These are phyloP conservation scores for Diaporthe longicolla DNA, from an alignment of 2,329 filamentous ascomycete species.

Conservation along the genomic window DNA sequence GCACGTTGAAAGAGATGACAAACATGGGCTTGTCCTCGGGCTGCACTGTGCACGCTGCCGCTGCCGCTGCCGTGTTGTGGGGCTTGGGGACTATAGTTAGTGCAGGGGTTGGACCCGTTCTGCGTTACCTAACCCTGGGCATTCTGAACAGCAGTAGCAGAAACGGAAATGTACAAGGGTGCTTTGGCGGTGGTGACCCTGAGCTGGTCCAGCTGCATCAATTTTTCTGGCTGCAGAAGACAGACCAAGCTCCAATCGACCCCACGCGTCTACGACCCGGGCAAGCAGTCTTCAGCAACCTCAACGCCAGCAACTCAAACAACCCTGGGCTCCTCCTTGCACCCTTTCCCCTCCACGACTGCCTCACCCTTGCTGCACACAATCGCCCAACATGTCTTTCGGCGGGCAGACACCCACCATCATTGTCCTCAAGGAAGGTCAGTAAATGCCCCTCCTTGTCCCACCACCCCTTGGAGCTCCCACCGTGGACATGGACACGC, in stretches of 20 bases:
- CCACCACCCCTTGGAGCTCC: constrained; percentile 45
- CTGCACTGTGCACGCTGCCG: too few relatives aligned
- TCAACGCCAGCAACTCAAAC: constrained; percentile 21
- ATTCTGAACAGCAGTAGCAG: not conserved
- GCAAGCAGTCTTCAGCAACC: constrained; percentile 33
- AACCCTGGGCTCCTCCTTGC: constrained; percentile 20
- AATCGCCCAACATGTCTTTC: constrained; percentile 82
- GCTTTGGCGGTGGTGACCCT: constrained; percentile 19
- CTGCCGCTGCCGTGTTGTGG: too few relatives aligned
- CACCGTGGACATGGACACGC: constrained; percentile 24
- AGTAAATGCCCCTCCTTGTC: constrained; percentile 55
- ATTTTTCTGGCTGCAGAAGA: constrained; percentile 36
- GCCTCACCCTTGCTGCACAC: not conserved
- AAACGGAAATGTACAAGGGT: constrained; percentile 24
- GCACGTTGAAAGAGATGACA: too few relatives aligned
- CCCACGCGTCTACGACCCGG: constrained; percentile 38
- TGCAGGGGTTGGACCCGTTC: not conserved
- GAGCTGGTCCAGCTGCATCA: constrained; percentile 36
- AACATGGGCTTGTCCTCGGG: too few relatives aligned
- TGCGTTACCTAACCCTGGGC: constrained; percentile 4
- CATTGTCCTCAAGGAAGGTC: constrained; percentile 97
- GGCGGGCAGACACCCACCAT: constrained; percentile 98
- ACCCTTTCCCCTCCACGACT: not conserved
- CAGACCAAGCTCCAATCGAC: constrained; percentile 38
- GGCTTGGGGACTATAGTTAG: not conserved